phyloP scores from a whole-genome alignment of 2,329 filamentous ascomycete genomes.

The Cordyceps cicadae region DNA sequence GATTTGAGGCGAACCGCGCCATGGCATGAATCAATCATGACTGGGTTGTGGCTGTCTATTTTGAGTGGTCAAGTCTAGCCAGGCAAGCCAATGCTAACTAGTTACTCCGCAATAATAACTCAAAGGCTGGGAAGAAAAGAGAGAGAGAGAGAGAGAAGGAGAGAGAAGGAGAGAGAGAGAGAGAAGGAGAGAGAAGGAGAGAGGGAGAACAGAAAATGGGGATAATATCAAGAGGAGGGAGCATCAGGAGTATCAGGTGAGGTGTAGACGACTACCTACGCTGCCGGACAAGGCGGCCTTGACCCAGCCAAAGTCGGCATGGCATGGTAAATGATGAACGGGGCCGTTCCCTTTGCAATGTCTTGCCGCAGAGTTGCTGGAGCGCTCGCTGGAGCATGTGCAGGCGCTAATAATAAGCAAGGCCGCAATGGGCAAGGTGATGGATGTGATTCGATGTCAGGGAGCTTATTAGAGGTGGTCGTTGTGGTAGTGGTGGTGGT shows the following conservation, averaged over 20 bases:
- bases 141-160: too few relatives aligned
- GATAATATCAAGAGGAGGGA: too few relatives aligned
- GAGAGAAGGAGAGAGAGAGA: too few relatives aligned
- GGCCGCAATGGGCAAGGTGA: neutral
- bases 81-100: too few relatives aligned
- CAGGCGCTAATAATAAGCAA: conserved; percentile 2
- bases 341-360: neutral
- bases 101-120: too few relatives aligned
- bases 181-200: too few relatives aligned
- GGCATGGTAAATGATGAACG: neutral
- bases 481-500: neutral
- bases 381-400: neutral
- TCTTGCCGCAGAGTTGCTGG: conserved; percentile 1
- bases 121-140: too few relatives aligned
- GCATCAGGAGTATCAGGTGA: too few relatives aligned
- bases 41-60: neutral
- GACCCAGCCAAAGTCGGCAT: neutral
- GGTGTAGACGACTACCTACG: too few relatives aligned
- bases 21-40: neutral
- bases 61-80: too few relatives aligned
- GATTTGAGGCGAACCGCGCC: neutral
- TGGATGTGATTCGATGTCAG: neutral
- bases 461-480: too few relatives aligned
- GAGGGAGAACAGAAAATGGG: too few relatives aligned
- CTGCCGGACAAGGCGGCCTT: neutral